These are phyloP conservation scores for Monilinia laxa DNA, from an alignment of 2,329 filamentous ascomycete species.

Conservation along the genomic window DNA sequence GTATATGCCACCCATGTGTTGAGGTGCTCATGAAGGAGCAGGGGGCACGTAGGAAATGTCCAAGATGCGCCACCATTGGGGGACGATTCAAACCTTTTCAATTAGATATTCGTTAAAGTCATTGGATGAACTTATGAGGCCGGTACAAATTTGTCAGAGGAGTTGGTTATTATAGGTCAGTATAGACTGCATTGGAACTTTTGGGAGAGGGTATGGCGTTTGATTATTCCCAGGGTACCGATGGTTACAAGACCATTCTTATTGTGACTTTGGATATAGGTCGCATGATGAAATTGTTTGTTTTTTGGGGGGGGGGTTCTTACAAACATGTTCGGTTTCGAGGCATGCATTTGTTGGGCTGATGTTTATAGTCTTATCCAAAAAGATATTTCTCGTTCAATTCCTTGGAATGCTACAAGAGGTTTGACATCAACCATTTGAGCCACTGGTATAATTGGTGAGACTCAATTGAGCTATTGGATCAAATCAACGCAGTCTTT, in stretches of 20 bases:
- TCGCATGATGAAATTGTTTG: conserved; percentile 8
- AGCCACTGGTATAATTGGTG: neutral
- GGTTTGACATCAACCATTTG: neutral
- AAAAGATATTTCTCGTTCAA: conserved; percentile 9
- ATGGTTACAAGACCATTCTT: conserved; percentile 15
- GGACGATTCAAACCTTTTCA: conserved; percentile 83
- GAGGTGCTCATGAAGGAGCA: conserved; percentile 76
- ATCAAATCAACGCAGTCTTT: neutral
- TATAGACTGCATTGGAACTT: conserved; percentile 20
- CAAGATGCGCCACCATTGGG: conserved; percentile 74
- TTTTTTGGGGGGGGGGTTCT: neutral
- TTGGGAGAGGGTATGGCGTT: conserved; percentile 16
- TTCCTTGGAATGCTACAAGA: neutral
- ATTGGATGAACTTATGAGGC: conserved; percentile 4
- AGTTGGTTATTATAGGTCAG: conserved; percentile 6
- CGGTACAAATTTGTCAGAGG: conserved; percentile 12
- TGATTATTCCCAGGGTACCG: conserved; percentile 18
- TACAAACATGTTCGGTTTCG: neutral
- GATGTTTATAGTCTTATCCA: conserved; percentile 24
- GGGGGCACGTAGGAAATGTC: conserved; percentile 73
- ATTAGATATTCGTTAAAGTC: conserved; percentile 67
- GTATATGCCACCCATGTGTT: conserved; percentile 85
- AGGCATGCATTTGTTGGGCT: conserved; percentile 19
- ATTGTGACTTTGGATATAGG: conserved; percentile 21
- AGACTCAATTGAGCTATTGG: neutral